Conservation (phyloP, 495 filamentous ascomycete species). For the Aspergillus heteromorphus region DNA sequence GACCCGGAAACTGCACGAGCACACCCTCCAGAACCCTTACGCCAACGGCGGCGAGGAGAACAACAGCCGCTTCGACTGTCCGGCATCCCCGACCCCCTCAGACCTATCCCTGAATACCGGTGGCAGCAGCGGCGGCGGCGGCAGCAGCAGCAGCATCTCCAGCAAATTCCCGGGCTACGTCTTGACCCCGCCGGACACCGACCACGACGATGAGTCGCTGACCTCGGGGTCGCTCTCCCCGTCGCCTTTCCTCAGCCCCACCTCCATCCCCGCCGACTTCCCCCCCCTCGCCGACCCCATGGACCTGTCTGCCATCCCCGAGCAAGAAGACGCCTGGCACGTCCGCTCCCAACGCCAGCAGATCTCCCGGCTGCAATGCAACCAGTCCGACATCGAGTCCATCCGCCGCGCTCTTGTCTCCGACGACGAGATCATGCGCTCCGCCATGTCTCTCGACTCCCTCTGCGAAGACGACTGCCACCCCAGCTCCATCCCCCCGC, state of each 20-base stretch:
- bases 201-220: conserved; percentile 35
- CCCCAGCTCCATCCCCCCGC: conserved; percentile 38
- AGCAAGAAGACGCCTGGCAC: conserved; percentile 5
- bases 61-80: conserved; percentile 3
- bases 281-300: conserved; percentile 1
- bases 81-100: conserved; percentile 7
- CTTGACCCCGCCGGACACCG: conserved; percentile 41
- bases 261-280: conserved; percentile 27
- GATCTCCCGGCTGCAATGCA: conserved; percentile 40
- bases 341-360: conserved; percentile 39
- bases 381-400: conserved; percentile 30
- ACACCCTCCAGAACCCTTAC: conserved; percentile 30
- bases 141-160: neutral
- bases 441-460: conserved; percentile 3
- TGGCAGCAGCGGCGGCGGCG: conserved; percentile 10
- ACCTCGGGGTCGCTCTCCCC: conserved; percentile 10
- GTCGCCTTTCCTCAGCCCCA: conserved; percentile 33
- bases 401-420: conserved; percentile 29
- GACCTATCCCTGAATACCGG: conserved; percentile 8
- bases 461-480: conserved; percentile 35
- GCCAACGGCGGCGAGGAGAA: neutral
- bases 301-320: conserved; percentile 2
- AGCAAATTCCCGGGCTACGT: conserved; percentile 27
- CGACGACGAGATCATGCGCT: conserved; percentile 15
- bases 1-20: conserved; percentile 43